Conservation (phyloP, 768 basidiomycete species). For the Termitomyces sp. region DNA sequence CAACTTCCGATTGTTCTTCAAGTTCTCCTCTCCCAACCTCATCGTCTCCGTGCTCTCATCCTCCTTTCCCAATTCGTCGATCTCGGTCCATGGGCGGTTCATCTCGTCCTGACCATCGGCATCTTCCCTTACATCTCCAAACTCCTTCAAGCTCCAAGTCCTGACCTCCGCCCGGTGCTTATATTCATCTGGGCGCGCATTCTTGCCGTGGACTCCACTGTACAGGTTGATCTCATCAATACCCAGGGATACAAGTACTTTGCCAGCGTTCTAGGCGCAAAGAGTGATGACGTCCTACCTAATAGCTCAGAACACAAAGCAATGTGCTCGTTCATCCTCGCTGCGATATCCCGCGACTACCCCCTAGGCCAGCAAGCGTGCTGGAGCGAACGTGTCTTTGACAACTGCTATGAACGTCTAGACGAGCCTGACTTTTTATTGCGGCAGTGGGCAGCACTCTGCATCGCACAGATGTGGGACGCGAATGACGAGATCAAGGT, state of each 20-base stretch:
- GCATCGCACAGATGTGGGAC: conserved; percentile 95
- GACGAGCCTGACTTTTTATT: conserved; percentile 90
- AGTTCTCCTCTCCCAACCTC: conserved; percentile 93
- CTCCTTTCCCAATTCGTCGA: conserved; percentile 97
- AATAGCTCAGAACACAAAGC: conserved; percentile 95
- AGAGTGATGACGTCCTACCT: conserved; percentile 73
- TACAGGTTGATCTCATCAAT: conserved; percentile 85
- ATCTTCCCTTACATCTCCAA: conserved; percentile 99
- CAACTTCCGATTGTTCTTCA: conserved; percentile 98
- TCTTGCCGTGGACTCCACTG: conserved; percentile 91
- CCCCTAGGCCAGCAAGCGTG: conserved; percentile 86
- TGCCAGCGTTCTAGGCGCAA: conserved; percentile 66
- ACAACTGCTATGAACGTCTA: conserved; percentile 79
- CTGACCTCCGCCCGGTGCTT: conserved; percentile 93
- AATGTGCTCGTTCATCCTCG: conserved; percentile 97
- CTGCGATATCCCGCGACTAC: conserved; percentile 86
- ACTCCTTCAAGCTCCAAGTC: conserved; percentile 89
- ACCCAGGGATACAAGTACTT: conserved; percentile 86
- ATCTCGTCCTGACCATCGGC: conserved; percentile 92
- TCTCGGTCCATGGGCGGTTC: conserved; percentile 97
- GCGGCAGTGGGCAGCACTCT: conserved; percentile 91
- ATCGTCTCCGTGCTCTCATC: conserved; percentile 92
- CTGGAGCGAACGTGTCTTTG: conserved; percentile 77
- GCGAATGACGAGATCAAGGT: conserved; percentile 87
- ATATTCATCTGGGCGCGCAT: conserved; percentile 99